Base-by-base conservation (phyloP, 2,329 filamentous ascomycete species). In the Paraphoma sp. region DNA sequence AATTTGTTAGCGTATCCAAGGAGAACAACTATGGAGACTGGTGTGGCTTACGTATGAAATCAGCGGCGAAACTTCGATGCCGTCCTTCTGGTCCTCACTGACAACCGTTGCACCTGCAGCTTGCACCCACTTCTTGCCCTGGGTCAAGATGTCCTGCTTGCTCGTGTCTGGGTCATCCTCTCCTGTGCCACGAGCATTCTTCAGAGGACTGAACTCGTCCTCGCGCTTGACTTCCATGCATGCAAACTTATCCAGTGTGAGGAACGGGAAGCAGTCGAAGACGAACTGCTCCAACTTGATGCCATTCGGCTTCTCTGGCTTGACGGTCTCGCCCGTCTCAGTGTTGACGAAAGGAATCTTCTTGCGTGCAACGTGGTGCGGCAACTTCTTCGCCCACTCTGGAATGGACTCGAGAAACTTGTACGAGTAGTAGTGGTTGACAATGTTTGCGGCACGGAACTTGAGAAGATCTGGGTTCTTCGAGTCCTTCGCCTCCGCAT, bases 201-300 rank as follows among this genome's bases (percentile, higher is more conserved):
- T 99, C 65, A 99, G 82, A 4, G 95, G 95, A 29, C 93, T 97
- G 82, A 99, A 99, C 80, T 99, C 95, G 68, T 99, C 95, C 82
- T 97, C 93, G 59, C 95, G 92, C 78, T 89, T 92, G 50, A 99
- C 95, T 80, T 99, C 95, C 81, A 98, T 89, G 79, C 89, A 96
- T 23, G 93, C 95, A 73, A 99, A 99, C 80, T 96, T 93, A 65
- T 89, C 85, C 62, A 99, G 87, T 16, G 89, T 82, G 50, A 96
- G 83, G 83, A 94, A 86, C 59, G 94, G 93, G 84, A 99, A 99
- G 73, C 96, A 95, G 76, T 99, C 95, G 75, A 99, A 99, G 59
- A 99, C 93, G 71, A 98, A 99, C 80, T 98, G 95, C 84, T 99
- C 95, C 40, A 99, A 87, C 84, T 99, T 99, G 85, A 99, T 93